Evolutionary conservation across 2,329 filamentous ascomycete species (phyloP).

Genomic region (Diaporthe sp.): DNA sequence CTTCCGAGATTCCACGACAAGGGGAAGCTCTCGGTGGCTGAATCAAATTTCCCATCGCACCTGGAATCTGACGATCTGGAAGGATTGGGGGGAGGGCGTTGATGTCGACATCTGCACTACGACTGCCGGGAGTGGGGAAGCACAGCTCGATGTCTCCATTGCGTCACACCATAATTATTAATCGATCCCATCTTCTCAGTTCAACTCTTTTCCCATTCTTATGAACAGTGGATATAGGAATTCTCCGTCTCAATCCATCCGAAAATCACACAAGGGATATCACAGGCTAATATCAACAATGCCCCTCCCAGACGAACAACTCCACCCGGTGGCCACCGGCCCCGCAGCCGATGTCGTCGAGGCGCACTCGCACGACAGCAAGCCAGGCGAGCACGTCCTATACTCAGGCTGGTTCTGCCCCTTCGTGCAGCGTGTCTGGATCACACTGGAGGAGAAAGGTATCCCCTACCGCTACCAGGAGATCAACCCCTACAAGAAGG

Average conservation of each 20-base stretch:
- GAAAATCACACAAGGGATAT: background rate
- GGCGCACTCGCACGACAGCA: conserved; percentile 45
- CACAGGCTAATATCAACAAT: conserved; percentile 40
- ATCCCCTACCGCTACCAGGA: conserved; percentile 79
- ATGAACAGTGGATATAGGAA: no score
- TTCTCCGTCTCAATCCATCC: background rate
- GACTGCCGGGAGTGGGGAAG: conserved; percentile 11
- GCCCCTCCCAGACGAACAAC: conserved; percentile 47
- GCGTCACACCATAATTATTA: conserved; percentile 15
- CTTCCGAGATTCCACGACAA: no score
- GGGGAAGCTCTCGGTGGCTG: no score
- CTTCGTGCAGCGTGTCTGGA: conserved; percentile 75
- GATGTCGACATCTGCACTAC: background rate
- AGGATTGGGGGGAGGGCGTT: background rate
- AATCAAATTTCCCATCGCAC: no score
- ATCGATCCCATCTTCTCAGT: background rate
- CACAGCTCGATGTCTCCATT: background rate
- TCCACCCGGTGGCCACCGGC: conserved; percentile 57
- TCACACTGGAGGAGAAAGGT: conserved; percentile 75
- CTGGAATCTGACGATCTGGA: background rate
- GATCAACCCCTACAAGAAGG: conserved; percentile 81
- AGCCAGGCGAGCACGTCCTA: conserved; percentile 50
- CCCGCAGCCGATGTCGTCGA: conserved; percentile 56
- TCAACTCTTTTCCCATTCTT: background rate
- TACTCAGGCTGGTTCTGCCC: conserved; percentile 80